Conservation (phyloP, 495 filamentous ascomycete species). For the Neurospora hispaniola region DNA sequence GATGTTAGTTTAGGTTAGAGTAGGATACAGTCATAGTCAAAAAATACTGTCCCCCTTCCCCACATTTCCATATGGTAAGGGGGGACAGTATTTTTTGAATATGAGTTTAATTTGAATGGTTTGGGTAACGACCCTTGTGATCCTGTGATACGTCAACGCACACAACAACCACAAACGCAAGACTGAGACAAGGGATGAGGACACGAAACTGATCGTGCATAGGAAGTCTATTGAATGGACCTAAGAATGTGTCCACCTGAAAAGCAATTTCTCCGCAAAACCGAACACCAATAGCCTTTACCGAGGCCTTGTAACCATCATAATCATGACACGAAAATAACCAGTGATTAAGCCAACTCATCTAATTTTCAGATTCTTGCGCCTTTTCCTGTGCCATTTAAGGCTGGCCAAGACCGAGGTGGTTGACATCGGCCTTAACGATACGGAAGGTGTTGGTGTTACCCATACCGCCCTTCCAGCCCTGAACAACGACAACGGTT, state of each 20-base stretch:
- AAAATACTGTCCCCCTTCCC: too few species aligned
- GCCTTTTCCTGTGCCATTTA: background rate
- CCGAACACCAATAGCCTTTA: background rate
- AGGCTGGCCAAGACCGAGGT: conserved; percentile 33
- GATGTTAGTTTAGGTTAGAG: background rate
- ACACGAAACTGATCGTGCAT: background rate
- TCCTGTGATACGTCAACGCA: background rate
- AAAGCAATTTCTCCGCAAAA: background rate
- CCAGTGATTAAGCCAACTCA: background rate
- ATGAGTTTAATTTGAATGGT: background rate
- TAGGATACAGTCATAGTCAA: too few species aligned
- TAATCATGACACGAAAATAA: background rate
- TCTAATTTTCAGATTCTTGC: background rate
- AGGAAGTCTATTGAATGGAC: background rate
- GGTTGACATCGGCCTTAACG: conserved; percentile 42
- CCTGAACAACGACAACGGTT: conserved; percentile 88
- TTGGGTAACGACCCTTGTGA: background rate
- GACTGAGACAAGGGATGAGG: background rate
- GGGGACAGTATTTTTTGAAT: too few species aligned
- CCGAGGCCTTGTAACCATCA: background rate
- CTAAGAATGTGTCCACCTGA: background rate
- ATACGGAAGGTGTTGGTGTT: conserved; percentile 84
- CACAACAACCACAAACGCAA: background rate
- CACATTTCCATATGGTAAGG: too few species aligned
- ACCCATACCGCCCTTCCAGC: conserved; percentile 90